These are phyloP conservation scores for Aristolochia fimbriata DNA, from an alignment of 164 flowering plant species.

Conservation along the genomic window DNA sequence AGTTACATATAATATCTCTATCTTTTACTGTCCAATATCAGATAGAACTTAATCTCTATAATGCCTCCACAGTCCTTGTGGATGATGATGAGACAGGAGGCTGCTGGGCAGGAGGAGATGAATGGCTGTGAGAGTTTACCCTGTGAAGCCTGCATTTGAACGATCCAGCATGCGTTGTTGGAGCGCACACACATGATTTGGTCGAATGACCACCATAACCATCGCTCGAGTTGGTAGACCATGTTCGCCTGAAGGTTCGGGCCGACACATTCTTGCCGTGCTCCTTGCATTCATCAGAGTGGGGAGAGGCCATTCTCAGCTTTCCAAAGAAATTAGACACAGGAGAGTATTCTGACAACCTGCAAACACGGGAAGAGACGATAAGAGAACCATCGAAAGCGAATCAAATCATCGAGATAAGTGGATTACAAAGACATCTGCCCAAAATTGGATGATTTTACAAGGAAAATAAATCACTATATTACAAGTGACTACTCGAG, in stretches of 20 bases:
- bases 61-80: conserved; percentile 18
- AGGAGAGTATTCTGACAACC: not conserved
- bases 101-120: conserved; percentile 11
- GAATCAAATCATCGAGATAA: no score
- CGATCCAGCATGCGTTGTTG: conserved; percentile 17
- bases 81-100: conserved; percentile 12
- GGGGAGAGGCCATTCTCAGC: conserved; percentile 11
- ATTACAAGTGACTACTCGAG: no score
- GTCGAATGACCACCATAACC: not conserved
- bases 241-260: conserved; percentile 8
- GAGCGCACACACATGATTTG: conserved; percentile 20
- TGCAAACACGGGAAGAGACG: not conserved
- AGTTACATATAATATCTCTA: not conserved
- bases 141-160: conserved; percentile 24
- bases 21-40: not conserved
- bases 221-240: conserved; percentile 3
- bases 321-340: not conserved
- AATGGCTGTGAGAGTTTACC: conserved; percentile 15
- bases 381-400: no score
- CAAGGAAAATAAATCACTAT: no score
- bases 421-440: no score
- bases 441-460: no score
- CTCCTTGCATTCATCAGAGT: not conserved
- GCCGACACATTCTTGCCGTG: conserved; percentile 2
- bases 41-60: not conserved